Conservation (phyloP, 2,329 filamentous ascomycete species). For the Cladosporium sp. region DNA sequence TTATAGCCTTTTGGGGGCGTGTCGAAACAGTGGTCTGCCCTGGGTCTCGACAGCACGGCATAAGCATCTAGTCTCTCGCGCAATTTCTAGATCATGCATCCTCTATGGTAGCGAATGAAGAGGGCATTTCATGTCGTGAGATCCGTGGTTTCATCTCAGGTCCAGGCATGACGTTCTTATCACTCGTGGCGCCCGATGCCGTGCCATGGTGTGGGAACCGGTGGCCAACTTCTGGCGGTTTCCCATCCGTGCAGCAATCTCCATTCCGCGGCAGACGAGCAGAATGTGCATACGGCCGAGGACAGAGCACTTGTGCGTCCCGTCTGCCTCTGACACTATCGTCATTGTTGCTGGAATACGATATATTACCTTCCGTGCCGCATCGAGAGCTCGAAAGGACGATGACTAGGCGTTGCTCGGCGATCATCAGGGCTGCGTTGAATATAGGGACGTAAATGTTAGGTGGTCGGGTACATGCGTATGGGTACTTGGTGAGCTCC, state of each 20-base stretch:
- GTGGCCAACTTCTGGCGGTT: conserved; percentile 7
- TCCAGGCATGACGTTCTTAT: conserved; percentile 10
- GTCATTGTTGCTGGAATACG: not conserved
- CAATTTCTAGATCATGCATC: not conserved
- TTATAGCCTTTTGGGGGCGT: not conserved
- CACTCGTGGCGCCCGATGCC: not conserved
- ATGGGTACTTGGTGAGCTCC: not conserved
- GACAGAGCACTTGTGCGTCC: not conserved
- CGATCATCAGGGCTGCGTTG: not conserved
- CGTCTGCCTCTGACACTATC: not conserved
- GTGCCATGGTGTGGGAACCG: not conserved
- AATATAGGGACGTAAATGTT: not conserved
- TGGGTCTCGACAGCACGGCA: not conserved
- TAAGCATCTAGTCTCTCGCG: not conserved
- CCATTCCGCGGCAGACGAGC: not conserved
- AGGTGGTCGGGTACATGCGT: not conserved
- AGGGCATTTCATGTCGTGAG: not conserved
- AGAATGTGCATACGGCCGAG: not conserved
- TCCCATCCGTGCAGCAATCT: conserved; percentile 3
- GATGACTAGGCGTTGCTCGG: not conserved
- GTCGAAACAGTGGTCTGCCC: not conserved
- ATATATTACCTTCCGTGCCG: conserved; percentile 6
- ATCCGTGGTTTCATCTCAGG: not conserved
- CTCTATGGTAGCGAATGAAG: not conserved
- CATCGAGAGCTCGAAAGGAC: not conserved